phyloP scores from a whole-genome alignment of 129 eudicot species.

The Dittrichia graveolens region DNA sequence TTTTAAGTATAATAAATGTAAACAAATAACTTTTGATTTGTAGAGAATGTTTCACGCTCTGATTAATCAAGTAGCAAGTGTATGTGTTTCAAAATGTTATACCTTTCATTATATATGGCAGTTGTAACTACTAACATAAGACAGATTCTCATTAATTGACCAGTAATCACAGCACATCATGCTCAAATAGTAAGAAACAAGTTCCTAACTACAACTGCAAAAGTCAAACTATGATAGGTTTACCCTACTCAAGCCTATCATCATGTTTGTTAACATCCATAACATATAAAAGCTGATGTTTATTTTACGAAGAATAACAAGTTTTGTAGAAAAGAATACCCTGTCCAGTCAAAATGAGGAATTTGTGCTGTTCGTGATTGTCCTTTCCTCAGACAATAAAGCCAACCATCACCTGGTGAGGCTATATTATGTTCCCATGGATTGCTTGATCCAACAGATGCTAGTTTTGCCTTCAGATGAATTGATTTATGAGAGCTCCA shows the following conservation, averaged over 20 bases:
- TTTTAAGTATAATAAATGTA: background rate
- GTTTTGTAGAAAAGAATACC: slow-evolving; percentile 45
- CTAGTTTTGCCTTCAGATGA: slow-evolving; percentile 71
- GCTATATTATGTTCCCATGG: slow-evolving; percentile 51
- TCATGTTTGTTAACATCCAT: background rate
- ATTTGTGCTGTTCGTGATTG: slow-evolving; percentile 75
- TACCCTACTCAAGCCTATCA: background rate
- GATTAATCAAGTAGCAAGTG: background rate
- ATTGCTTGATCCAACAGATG: slow-evolving; percentile 43
- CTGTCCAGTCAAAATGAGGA: slow-evolving; percentile 96
- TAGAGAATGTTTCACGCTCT: background rate
- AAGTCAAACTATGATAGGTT: slow-evolving; percentile 2
- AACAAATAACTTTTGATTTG: background rate
- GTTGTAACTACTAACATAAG: background rate
- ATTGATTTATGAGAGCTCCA: slow-evolving; percentile 91
- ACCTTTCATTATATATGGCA: background rate
- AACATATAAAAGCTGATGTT: background rate
- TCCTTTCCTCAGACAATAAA: slow-evolving; percentile 88
- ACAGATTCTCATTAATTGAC: background rate
- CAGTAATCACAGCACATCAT: background rate
- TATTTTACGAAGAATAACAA: background rate
- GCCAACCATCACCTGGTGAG: slow-evolving; percentile 69
- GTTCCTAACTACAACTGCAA: slow-evolving; percentile 1
- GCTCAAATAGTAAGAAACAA: no score
- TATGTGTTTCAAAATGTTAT: background rate